Percentiles rank a stretch among this genome's conserved stretches.
These are phyloP conservation scores for Monosporascus sp. DNA, from an alignment of 2,329 filamentous ascomycete species.

Conservation along the genomic window DNA sequence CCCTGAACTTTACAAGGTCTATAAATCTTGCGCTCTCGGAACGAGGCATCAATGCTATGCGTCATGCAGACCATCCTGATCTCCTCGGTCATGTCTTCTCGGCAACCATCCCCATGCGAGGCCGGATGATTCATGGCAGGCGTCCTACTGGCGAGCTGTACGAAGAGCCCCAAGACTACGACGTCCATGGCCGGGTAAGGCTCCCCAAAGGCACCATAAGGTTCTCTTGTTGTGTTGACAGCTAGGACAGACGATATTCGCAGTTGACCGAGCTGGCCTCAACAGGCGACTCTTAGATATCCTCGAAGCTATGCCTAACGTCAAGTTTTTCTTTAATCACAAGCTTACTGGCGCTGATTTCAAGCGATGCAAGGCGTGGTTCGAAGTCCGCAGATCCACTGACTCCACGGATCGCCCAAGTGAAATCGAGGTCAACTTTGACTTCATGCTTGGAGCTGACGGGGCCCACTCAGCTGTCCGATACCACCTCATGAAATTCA, in stretches of 20 bases:
- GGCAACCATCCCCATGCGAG: slow-evolving; percentile 86
- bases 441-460: slow-evolving; percentile 90
- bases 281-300: slow-evolving; percentile 82
- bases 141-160: slow-evolving; percentile 60
- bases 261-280: slow-evolving; percentile 76
- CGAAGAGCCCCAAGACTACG: slow-evolving; percentile 81
- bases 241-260: slow-evolving; percentile 64
- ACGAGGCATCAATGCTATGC: slow-evolving; percentile 84
- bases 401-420: slow-evolving; percentile 40
- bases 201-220: neutral
- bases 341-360: slow-evolving; percentile 92
- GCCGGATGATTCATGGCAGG: slow-evolving; percentile 89
- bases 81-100: slow-evolving; percentile 70
- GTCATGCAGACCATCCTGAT: slow-evolving; percentile 58
- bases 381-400: slow-evolving; percentile 54
- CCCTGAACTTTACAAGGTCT: slow-evolving; percentile 95
- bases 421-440: slow-evolving; percentile 82
- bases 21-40: slow-evolving; percentile 96
- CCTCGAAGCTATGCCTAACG: slow-evolving; percentile 78
- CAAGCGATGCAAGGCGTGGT: slow-evolving; percentile 73
- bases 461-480: slow-evolving; percentile 89
- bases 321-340: slow-evolving; percentile 87
- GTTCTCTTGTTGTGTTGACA: neutral
- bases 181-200: slow-evolving; percentile 75
- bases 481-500: slow-evolving; percentile 94